Evolutionary conservation across 768 basidiomycete genomes (phyloP).

Genomic region (Leccinum imitatum): DNA sequence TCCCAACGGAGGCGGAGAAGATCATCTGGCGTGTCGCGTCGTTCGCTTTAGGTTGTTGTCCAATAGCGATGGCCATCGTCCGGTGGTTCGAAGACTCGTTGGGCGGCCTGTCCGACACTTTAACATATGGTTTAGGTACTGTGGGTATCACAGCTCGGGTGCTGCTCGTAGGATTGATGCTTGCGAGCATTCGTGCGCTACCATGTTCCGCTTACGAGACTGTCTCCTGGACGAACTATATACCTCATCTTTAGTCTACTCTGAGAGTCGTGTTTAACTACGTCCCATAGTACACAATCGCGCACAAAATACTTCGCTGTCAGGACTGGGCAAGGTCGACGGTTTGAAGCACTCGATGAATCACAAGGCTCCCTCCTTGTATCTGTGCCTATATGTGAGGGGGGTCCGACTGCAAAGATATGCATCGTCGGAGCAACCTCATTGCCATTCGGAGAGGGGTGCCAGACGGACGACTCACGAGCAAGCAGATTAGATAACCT

Average conservation of each 20-base stretch:
- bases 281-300: background rate
- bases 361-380: background rate
- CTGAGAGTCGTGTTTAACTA: background rate
- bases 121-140: background rate
- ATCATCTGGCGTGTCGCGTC: background rate
- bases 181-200: background rate
- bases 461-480: too few species aligned
- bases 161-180: slow-evolving; percentile 2
- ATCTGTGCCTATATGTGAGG: background rate
- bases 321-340: background rate
- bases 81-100: background rate
- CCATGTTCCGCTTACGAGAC: slow-evolving; percentile 1
- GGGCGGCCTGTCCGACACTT: background rate
- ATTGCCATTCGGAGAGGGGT: too few species aligned
- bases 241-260: slow-evolving; percentile 3
- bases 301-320: background rate
- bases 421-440: too few species aligned
- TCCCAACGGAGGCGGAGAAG: background rate
- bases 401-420: background rate
- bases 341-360: background rate
- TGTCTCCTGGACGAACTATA: background rate
- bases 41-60: background rate
- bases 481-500: too few species aligned
- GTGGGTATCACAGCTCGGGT: background rate
- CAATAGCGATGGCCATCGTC: background rate